Conservation (phyloP, 768 basidiomycete species). For the Tylopilus intermedius region DNA sequence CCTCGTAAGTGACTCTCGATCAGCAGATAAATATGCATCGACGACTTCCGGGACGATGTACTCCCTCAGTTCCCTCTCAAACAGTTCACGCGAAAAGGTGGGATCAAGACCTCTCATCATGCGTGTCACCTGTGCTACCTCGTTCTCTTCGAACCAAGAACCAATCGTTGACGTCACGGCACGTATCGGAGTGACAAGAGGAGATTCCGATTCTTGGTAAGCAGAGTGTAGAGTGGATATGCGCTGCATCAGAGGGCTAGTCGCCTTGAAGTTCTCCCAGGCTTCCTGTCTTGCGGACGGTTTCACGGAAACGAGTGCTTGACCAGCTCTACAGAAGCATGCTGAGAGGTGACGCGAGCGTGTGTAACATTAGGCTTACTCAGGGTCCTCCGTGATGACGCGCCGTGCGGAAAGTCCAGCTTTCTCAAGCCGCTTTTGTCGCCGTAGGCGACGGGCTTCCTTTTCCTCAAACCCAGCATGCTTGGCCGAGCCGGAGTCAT, state of each 20-base stretch:
- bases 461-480: constrained; percentile 96
- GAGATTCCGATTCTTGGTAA: constrained; percentile 92
- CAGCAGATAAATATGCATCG: constrained; percentile 90
- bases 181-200: constrained; percentile 75
- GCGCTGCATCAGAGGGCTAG: constrained; percentile 68
- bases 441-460: constrained; percentile 76
- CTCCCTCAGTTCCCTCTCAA: constrained; percentile 86
- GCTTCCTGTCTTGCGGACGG: constrained; percentile 72
- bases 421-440: constrained; percentile 78
- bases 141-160: constrained; percentile 94
- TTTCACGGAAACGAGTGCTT: constrained; percentile 78
- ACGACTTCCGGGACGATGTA: constrained; percentile 98
- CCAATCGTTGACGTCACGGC: constrained; percentile 81
- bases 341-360: neutral
- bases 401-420: constrained; percentile 59
- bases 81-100: constrained; percentile 75
- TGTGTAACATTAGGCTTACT: constrained; percentile 49
- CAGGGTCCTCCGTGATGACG: constrained; percentile 66
- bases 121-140: constrained; percentile 91
- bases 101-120: constrained; percentile 88
- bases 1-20: constrained; percentile 73
- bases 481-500: constrained; percentile 88
- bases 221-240: constrained; percentile 56
- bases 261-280: constrained; percentile 77
- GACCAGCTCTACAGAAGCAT: constrained; percentile 65